Evolutionary conservation across 306 rosid genomes (phyloP).

Genomic region (Bauhinia variegata): DNA sequence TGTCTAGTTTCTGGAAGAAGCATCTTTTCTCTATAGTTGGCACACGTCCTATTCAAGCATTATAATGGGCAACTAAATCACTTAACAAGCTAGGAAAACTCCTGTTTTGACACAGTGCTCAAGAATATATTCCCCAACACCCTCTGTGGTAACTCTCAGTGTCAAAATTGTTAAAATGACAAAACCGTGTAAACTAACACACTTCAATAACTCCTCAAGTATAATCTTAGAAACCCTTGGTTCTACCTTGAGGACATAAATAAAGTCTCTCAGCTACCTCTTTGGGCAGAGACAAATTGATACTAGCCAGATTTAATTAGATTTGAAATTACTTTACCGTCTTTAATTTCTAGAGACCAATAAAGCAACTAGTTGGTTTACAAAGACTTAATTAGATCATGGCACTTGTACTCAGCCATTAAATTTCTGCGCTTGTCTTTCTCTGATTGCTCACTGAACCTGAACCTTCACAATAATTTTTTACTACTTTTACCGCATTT

Average conservation of each 20-base stretch:
- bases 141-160: no score
- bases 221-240: constrained; percentile 32
- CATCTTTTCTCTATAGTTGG: constrained; percentile 14
- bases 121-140: no score
- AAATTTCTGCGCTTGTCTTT: no score
- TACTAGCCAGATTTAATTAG: no score
- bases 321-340: no score
- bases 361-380: not conserved
- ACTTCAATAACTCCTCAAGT: constrained; percentile 19
- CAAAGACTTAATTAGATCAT: not conserved
- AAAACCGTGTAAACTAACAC: no score
- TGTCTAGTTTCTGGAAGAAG: constrained; percentile 45
- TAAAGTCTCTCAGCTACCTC: constrained; percentile 27
- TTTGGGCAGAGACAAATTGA: constrained; percentile 5
- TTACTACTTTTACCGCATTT: no score
- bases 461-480: no score
- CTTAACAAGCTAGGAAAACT: constrained; percentile 16
- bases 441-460: no score
- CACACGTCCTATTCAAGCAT: not conserved
- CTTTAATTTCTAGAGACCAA: not conserved
- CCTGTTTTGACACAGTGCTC: constrained; percentile 9
- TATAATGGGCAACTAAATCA: not conserved
- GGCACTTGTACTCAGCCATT: no score
- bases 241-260: constrained; percentile 19
- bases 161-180: no score